Conservation (phyloP, 2,329 filamentous ascomycete species). For the Calonectria pauciramosa region DNA sequence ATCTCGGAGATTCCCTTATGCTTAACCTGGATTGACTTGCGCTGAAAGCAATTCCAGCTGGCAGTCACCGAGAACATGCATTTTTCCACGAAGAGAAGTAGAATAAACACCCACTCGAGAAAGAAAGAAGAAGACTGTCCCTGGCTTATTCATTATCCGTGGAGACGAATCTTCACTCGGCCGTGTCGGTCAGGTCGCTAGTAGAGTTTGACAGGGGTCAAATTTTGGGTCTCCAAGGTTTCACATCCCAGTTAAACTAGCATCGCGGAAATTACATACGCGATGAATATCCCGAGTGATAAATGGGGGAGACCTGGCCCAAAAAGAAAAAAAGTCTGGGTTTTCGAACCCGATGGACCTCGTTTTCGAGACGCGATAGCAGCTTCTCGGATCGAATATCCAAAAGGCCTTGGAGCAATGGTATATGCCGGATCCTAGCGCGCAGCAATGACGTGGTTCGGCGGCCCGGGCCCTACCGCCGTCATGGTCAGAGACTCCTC, state of each 20-base stretch:
- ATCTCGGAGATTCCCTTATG: not conserved
- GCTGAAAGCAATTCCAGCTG: not conserved
- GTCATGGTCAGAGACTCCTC: not conserved
- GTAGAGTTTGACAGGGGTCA: not conserved
- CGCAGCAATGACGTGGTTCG: not conserved
- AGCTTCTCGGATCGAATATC: not conserved
- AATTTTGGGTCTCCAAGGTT: not conserved
- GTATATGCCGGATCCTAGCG: not conserved
- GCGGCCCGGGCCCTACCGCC: not conserved
- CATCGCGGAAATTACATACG: not conserved
- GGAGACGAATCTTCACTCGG: not conserved
- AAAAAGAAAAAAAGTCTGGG: not conserved
- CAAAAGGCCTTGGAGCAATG: not conserved
- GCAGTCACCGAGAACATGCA: not conserved
- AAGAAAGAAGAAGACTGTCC: not conserved
- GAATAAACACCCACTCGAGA: too few species aligned
- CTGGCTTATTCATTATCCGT: not conserved
- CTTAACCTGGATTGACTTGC: not conserved
- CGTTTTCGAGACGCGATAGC: not conserved
- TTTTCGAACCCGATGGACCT: not conserved
- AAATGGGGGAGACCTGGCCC: not conserved
- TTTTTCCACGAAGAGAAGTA: too few species aligned
- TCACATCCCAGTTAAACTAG: not conserved
- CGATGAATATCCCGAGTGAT: not conserved
- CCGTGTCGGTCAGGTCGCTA: not conserved